phyloP scores from a whole-genome alignment of 2,329 filamentous ascomycete genomes.

The Colletotrichum musae region DNA sequence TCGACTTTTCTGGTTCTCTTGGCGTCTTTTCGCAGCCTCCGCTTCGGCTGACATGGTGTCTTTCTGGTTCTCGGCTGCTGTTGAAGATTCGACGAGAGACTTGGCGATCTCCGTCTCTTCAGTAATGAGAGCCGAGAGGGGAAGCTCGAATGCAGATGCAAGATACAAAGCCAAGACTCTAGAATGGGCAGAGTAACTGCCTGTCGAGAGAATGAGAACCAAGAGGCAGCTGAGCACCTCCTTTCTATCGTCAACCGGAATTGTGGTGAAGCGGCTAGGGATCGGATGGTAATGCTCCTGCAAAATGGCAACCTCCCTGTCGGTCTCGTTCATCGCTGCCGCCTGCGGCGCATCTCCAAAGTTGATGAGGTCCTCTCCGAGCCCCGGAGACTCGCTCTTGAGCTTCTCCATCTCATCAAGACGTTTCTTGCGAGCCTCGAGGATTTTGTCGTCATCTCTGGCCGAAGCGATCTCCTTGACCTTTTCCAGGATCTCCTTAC shows the following conservation, averaged over 20 bases:
- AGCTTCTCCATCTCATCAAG: slow-evolving; percentile 58
- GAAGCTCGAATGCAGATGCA: slow-evolving; percentile 75
- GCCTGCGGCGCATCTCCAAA: slow-evolving; percentile 51
- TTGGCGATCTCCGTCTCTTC: slow-evolving; percentile 84
- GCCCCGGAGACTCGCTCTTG: slow-evolving; percentile 51
- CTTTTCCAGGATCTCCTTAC: slow-evolving; percentile 76
- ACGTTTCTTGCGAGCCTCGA: slow-evolving; percentile 62
- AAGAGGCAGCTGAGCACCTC: slow-evolving; percentile 79
- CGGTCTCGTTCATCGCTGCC: slow-evolving; percentile 48
- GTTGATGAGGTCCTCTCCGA: slow-evolving; percentile 58
- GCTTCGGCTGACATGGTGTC: slow-evolving; percentile 78
- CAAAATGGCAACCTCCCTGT: slow-evolving; percentile 59
- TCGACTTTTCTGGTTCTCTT: slow-evolving; percentile 78
- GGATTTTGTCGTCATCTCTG: slow-evolving; percentile 62
- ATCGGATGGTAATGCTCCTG: slow-evolving; percentile 68
- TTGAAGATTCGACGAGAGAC: slow-evolving; percentile 78
- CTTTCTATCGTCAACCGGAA: slow-evolving; percentile 71
- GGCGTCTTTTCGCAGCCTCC: slow-evolving; percentile 80
- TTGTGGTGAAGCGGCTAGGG: slow-evolving; percentile 67
- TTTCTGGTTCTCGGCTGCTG: slow-evolving; percentile 54
- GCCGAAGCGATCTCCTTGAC: slow-evolving; percentile 77
- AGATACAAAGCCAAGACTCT: slow-evolving; percentile 78
- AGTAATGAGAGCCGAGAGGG: slow-evolving; percentile 72
- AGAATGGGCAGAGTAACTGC: slow-evolving; percentile 83
- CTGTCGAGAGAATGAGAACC: slow-evolving; percentile 78